Evolutionary conservation across 495 filamentous ascomycete genomes (phyloP), one percentile per base, ranked within the genome.

Genomic region (Hyaloscypha hepaticicola): DNA sequence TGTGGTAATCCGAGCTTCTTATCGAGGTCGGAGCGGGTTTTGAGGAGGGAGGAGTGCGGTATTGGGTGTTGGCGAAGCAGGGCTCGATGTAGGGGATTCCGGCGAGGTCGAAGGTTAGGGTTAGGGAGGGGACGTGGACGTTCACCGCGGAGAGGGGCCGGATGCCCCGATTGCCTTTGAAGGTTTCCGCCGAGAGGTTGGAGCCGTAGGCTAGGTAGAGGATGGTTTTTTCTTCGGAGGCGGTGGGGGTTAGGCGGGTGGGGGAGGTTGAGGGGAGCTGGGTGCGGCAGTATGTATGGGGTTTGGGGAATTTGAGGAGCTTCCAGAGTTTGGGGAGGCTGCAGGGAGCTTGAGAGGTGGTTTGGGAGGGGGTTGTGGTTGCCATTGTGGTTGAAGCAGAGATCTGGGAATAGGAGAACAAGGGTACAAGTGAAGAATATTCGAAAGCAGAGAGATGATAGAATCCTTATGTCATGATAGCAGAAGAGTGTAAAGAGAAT

Each of bases 121-220:
- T 77, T 22, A 97, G 84, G 4, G 81, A 78, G 0, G 95, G 95
- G 19, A 92, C 91, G 5, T 87, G 81, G 21, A 96, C 95, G 71
- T 90, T 88, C 67, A 93, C 73, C 62, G 87, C 80, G 51, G 88
- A 90, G 11, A 97, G 72, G 0, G 95, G 95, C 8, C 81, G 84
- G 72, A 98, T 92, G 65, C 88, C 88, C 14, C 93, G 87, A 31
- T 68, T 76, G 53, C 88, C 90, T 28, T 84, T 82, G 74, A 98
- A 97, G 0, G 89, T 92, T 70, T 88, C 73, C 21, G 87, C 80
- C 58, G 78, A 82, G 61, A 99, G 83, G 73, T 98, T 99, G 56
- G 93, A 96, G 66, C 95, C 95, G 69, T 99, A 99, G 45, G 95
- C 95, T 12, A 99, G 85, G 77, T 98, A 99, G 52, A 96, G 82